Evolutionary conservation across 441 rosid species (phyloP), one percentile per base, ranked within the genome.

Genomic region (Pelargonium myrrhifolium): DNA sequence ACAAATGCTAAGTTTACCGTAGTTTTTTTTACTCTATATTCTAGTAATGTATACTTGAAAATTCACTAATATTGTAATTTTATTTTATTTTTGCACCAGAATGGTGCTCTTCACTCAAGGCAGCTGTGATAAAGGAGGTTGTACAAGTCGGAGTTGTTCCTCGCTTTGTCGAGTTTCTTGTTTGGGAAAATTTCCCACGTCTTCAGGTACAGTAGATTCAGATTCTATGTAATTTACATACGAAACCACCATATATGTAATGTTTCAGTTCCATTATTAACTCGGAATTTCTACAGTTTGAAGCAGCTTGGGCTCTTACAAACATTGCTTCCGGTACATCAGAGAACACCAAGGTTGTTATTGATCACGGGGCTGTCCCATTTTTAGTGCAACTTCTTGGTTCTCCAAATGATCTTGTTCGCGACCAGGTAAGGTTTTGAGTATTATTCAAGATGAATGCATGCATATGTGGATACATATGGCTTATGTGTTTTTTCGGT

Each of bases 251-350:
- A 10, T 45, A 45, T 9, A 45, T 1, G 14, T 10, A 45, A 9
- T 45, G 51, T 45, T 4, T 45, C 15, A 45, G 15, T 35, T 35
- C 6, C 51, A 45, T 45, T 9, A 45, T 45, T 45, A 3, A 9
- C 51, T 45, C 4, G 15, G 5, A 11, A 45, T 2, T 45, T 45
- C 4, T 45, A 45, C 56, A 49, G 56, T 49, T 49, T n/a, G 56
- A 49, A 49, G 20, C 56, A 49, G 18, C 56, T 14, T 49, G 56
- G 56, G 56, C n/a, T 49, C 20, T 49, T 6, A 12, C 56, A 4
- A 49, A 49, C 56, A 49, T 49, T 49, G 56, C 56, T 49, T 49
- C 56, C 18, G 56, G 56, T 6, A 49, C 56, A 49, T n/a, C 56
- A 14, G 56, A 49, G 5, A n/a, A 49, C 56, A 49, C 56, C 15